These are phyloP conservation scores for Gloeopeniophorella convolvens DNA, from an alignment of 768 basidiomycete species.

Conservation along the genomic window DNA sequence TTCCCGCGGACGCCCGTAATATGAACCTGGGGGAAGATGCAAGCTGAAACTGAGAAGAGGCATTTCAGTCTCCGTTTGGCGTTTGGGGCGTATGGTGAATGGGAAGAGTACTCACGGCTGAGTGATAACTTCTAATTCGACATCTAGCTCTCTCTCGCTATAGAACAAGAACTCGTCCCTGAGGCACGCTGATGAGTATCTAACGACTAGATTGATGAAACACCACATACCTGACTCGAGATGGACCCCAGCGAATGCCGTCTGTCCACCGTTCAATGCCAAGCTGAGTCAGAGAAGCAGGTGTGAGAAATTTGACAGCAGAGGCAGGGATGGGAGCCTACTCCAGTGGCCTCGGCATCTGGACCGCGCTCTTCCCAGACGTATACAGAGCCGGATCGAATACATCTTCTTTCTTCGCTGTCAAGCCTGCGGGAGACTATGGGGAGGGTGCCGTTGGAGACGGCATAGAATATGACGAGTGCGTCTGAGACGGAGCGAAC, in stretches of 20 bases:
- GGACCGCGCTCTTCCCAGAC: slow-evolving; percentile 81
- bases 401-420: slow-evolving; percentile 65
- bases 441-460: slow-evolving; percentile 47
- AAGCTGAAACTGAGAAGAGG: slow-evolving; percentile 24
- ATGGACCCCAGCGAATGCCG: slow-evolving; percentile 65
- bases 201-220: neutral
- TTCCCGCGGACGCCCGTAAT: slow-evolving; percentile 30
- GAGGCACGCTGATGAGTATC: neutral
- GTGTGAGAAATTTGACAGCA: neutral
- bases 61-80: slow-evolving; percentile 10
- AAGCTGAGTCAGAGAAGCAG: slow-evolving; percentile 34
- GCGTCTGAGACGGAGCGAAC: slow-evolving; percentile 63
- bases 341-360: slow-evolving; percentile 58
- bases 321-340: slow-evolving; percentile 22
- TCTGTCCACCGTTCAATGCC: slow-evolving; percentile 83
- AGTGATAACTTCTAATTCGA: slow-evolving; percentile 23
- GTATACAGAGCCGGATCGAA: slow-evolving; percentile 66
- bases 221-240: slow-evolving; percentile 58
- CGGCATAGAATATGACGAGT: slow-evolving; percentile 69
- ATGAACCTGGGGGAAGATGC: slow-evolving; percentile 20
- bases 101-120: slow-evolving; percentile 14
- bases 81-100: no score
- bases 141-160: slow-evolving; percentile 51
- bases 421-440: slow-evolving; percentile 70
- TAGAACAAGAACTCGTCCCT: slow-evolving; percentile 71